A percentile compares a stretch with the other conserved stretches of the same genome.
phyloP scores from a whole-genome alignment of 2,329 filamentous ascomycete genomes.

The Verticillium tricorpus region DNA sequence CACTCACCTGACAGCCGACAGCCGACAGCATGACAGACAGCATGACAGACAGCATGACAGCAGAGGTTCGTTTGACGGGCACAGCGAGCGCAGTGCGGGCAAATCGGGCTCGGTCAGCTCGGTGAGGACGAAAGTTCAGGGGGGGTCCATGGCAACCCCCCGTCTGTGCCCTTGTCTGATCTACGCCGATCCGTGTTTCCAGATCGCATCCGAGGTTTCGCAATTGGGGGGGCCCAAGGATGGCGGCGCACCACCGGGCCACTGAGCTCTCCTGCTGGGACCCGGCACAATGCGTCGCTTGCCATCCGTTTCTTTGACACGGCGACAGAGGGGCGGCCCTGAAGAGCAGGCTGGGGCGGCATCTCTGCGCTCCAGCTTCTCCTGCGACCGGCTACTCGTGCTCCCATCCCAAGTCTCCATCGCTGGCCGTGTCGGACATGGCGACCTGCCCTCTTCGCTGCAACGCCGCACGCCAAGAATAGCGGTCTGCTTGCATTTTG shows the following conservation, averaged over 20 bases:
- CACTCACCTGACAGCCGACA: too few relatives aligned
- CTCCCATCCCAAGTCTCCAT: conserved; percentile 1
- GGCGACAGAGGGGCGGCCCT: not conserved
- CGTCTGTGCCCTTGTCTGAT: conserved; percentile 1
- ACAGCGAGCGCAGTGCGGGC: too few relatives aligned
- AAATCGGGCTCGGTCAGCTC: not conserved
- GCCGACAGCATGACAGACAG: too few relatives aligned
- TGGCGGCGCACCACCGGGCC: not conserved
- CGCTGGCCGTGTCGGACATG: not conserved
- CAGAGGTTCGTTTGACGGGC: too few relatives aligned
- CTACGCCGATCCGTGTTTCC: not conserved
- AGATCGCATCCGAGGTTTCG: conserved; percentile 2
- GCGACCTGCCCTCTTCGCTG: not conserved
- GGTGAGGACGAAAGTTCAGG: not conserved
- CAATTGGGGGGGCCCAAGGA: not conserved
- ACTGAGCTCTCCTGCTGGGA: not conserved
- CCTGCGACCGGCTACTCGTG: not conserved
- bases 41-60: too few relatives aligned
- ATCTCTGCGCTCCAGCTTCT: not conserved
- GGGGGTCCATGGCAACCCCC: too few relatives aligned
- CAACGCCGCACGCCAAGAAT: not conserved
- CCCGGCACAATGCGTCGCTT: not conserved
- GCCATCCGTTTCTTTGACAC: not conserved
- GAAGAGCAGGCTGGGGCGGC: not conserved
- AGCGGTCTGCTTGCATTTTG: not conserved